Base-by-base conservation (phyloP, 73 alveolate species). In the Tetrahymena thermophila region DNA sequence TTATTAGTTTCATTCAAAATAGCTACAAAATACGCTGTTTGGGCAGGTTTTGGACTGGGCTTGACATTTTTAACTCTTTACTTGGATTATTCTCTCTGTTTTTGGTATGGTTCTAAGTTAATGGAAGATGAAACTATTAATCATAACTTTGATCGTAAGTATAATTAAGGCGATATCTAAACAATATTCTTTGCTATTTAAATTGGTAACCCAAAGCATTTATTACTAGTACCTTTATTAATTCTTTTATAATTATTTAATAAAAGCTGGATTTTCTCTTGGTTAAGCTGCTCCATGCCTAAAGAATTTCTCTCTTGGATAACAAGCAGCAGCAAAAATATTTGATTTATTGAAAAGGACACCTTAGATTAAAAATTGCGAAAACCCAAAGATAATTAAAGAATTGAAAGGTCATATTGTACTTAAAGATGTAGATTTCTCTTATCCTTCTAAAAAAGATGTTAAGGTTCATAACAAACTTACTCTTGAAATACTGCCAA, bases 271-370 rank as follows among this genome's bases (percentile, higher is more conserved):
- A 93, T 96, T 95, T 94, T 85, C 98, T 19, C 85, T 97, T 43
- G 99, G 99, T 34, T 43, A 95, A 83, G 97, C 97, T 35, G 96
- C 96, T 19, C 98, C 99, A 56, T 15, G 95, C 83, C 98, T 97
- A 13, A 97, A 98, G 1, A 96, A 97, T 56, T 94, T 97, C 71
- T 96, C 98, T 21, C 94, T 84, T 57, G 98, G 98, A 42, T 43
- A 93, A 89, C 95, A 34, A 58, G 96, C 97, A 34, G 97, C 96
- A 16, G 28, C 94, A 21, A 95, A 95, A 23, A 38, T 96, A 35
- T 96, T 95, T 95, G 40, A 13, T 19, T 71, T 96, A 21, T 34
- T 96, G 42, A 98, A 96, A 15, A 50, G 95, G 34, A 85, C 44
- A 9, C 57, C 96, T 38, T 43, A 35, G 38, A 84, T 96, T 25